Evolutionary conservation across 345 rosid species (phyloP), one percentile per base, ranked within the genome.

Genomic region (Populus deltoides): DNA sequence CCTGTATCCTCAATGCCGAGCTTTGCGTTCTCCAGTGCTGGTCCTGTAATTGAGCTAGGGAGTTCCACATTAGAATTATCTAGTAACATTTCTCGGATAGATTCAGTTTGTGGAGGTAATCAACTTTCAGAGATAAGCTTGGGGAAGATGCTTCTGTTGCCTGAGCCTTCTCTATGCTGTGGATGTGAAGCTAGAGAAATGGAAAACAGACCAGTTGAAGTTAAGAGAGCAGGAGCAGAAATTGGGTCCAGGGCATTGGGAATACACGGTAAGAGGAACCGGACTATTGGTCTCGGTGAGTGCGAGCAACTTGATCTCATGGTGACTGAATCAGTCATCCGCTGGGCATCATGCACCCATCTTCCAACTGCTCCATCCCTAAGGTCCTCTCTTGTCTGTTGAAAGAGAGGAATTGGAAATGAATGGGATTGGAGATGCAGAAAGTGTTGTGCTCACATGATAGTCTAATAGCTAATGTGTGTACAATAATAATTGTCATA

Each of bases 261-360:
- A 38, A 75, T 89, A 61, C 90, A 81, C 63, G 82, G 85, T 76
- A 89, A 83, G 86, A 86, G 91, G 81, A 84, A 91, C 83, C 88
- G 72, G 31, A 89, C 94, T 4, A 89, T 91, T 31, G 89, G 92
- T 47, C 83, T 87, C 8, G 92, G 92, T 1, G 91, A 89, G 75
- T 80, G 71, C 16, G 88, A 89, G 70, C 88, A 80, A 80, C 86
- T 89, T 5, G 88, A 89, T 75, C 78, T 88, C 51, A 61, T 81
- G 73, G 87, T 79, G 65, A 78, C 89, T 0, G 91, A 89, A 80
- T 89, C 91, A 35, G 90, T 91, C 29, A 88, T 91, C 81, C 89
- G 94, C 1, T 88, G 91, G 94, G 88, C 92, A 29, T 91, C 94
- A 12, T 89, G 92, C 81, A 85, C 90, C 0, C 77, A 87, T 76